phyloP scores from a whole-genome alignment of 139 green algal species.

The Coccomyxa sp. region DNA sequence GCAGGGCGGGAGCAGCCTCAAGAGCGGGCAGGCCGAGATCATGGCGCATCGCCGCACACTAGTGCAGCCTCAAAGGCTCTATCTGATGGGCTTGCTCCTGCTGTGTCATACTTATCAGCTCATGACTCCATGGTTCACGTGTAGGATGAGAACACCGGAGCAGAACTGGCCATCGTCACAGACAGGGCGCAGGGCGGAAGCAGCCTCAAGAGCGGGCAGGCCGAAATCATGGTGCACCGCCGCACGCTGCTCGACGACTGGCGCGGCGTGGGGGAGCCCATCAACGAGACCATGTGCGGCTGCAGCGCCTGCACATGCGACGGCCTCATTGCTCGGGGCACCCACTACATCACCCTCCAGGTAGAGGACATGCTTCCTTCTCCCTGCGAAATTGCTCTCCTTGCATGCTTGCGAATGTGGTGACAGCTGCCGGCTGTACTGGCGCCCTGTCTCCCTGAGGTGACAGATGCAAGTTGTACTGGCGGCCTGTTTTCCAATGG shows the following conservation, averaged over 20 bases:
- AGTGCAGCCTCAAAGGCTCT: no score
- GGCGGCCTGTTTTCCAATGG: no score
- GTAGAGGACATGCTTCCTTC: no score
- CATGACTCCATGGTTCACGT: not conserved
- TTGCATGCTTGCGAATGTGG: slow-evolving; percentile 6
- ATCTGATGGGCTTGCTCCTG: no score
- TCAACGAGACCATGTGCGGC: slow-evolving; percentile 73
- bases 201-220: slow-evolving; percentile 37
- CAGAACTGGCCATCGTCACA: slow-evolving; percentile 47
- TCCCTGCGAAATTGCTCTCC: no score
- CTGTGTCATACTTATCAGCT: no score
- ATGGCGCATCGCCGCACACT: slow-evolving; percentile 56
- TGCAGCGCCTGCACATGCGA: slow-evolving; percentile 47
- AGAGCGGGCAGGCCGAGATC: slow-evolving; percentile 54
- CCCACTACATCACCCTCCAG: slow-evolving; percentile 21
- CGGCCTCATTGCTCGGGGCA: slow-evolving; percentile 42
- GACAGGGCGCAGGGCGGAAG: slow-evolving; percentile 61
- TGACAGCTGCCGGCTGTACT: not conserved
- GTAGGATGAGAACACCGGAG: slow-evolving; percentile 6
- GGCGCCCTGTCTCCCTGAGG: not conserved
- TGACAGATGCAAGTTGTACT: no score
- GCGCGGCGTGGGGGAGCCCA: slow-evolving; percentile 62
- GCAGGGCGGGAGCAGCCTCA: slow-evolving; percentile 50
- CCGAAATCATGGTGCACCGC: slow-evolving; percentile 65
- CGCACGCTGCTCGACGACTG: slow-evolving; percentile 52